Conservation (phyloP, 1,139 yeast genomes). For the Yamadazyma diddensiae region DNA sequence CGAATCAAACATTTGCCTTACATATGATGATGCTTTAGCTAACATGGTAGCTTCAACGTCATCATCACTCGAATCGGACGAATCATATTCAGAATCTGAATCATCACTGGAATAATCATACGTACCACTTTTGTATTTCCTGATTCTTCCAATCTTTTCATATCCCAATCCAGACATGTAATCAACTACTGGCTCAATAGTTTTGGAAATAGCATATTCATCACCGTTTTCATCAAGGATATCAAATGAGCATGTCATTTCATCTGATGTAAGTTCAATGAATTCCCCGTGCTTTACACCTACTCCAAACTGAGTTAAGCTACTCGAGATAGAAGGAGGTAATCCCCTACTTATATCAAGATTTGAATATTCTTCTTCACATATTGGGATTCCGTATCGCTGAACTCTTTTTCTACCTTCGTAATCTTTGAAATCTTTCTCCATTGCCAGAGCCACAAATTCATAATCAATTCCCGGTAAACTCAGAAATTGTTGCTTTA, state of each 20-base stretch:
- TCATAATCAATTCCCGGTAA: constrained; percentile 25
- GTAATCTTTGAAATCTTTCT: constrained; percentile 23
- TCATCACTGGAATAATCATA: constrained; percentile 9
- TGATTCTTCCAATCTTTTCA: constrained; percentile 10
- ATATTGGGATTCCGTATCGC: constrained; percentile 29
- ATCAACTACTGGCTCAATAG: constrained; percentile 22
- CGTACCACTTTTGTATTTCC: constrained; percentile 14
- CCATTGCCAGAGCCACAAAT: constrained; percentile 26
- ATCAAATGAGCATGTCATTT: constrained; percentile 33
- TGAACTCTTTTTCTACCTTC: constrained; percentile 24
- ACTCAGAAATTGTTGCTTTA: constrained; percentile 47
- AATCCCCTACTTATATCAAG: constrained; percentile 48
- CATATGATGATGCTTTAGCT: constrained; percentile 9
- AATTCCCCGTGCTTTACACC: constrained; percentile 43
- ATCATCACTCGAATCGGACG: constrained; percentile 1
- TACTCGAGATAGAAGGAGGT: constrained; percentile 45
- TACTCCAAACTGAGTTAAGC: constrained; percentile 49
- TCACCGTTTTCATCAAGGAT: constrained; percentile 25
- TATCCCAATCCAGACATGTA: constrained; percentile 15
- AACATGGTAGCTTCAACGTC: constrained; percentile 5
- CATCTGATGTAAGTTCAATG: constrained; percentile 38
- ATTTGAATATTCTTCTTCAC: constrained; percentile 49
- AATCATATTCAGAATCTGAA: constrained; percentile 5
- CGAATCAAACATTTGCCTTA: constrained; percentile 8
- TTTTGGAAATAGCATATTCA: constrained; percentile 17